phyloP scores from a whole-genome alignment of 2,329 filamentous ascomycete genomes.

The Orbilia quercus region DNA sequence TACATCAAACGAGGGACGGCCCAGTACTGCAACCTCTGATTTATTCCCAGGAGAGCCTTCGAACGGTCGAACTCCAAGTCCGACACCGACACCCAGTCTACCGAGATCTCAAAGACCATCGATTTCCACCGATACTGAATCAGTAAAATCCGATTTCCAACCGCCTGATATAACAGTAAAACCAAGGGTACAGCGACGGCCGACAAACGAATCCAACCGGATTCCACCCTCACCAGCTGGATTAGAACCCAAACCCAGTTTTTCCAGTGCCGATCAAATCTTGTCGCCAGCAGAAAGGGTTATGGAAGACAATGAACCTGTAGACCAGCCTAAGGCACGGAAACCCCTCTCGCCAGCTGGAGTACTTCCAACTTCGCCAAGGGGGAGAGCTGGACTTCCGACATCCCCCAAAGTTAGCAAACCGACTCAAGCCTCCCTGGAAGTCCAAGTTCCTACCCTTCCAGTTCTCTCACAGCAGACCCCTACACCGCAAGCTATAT shows the following conservation, averaged over 20 bases:
- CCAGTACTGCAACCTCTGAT: constrained; percentile 47
- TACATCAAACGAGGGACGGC: constrained; percentile 40
- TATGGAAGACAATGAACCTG: constrained; percentile 1
- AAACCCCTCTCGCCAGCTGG: constrained; percentile 20
- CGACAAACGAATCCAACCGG: constrained; percentile 44
- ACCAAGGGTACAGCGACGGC: constrained; percentile 41
- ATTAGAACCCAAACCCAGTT: constrained; percentile 18
- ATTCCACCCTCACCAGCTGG: constrained; percentile 23
- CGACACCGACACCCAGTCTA: constrained; percentile 27
- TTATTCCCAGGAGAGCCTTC: constrained; percentile 34
- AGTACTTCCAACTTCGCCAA: constrained; percentile 40
- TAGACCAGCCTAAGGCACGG: constrained; percentile 17
- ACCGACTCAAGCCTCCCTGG: constrained; percentile 50
- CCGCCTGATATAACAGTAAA: constrained; percentile 22
- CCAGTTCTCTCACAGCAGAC: constrained; percentile 23
- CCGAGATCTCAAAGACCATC: constrained; percentile 30
- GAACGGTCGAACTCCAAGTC: constrained; percentile 35
- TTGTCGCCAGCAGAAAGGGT: constrained; percentile 6
- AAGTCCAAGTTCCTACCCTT: constrained; percentile 26
- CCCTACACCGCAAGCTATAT: constrained; percentile 8
- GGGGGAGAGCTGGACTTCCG: constrained; percentile 23
- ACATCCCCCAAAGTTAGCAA: constrained; percentile 30
- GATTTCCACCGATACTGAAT: constrained; percentile 34
- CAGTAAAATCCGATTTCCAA: constrained; percentile 24
- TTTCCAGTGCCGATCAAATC: neutral